Evolutionary conservation across 2,329 filamentous ascomycete species (phyloP).

Genomic region (Cladosporium halotolerans): DNA sequence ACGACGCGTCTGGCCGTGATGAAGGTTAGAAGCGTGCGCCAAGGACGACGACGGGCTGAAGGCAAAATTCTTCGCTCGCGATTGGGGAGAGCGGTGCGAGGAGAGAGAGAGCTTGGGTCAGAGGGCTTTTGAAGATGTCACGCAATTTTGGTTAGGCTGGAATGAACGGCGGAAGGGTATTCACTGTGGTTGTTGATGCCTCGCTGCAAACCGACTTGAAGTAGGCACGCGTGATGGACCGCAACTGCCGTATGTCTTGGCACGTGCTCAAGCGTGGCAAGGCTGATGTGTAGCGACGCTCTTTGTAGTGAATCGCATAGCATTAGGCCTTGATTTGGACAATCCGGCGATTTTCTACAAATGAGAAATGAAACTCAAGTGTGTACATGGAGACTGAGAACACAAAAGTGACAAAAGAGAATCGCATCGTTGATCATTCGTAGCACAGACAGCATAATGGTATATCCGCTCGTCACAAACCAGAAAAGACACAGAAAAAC

Average conservation of each 20-base stretch:
- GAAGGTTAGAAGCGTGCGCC: no score
- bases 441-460: conserved; percentile 11
- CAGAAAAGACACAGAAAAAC: not conserved
- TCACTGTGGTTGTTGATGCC: no score
- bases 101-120: not conserved
- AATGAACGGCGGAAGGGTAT: no score
- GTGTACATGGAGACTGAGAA: not conserved
- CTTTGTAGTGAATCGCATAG: no score
- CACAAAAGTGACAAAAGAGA: not conserved
- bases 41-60: no score
- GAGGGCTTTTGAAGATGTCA: not conserved
- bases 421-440: conserved; percentile 12
- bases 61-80: not conserved
- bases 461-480: conserved; percentile 12
- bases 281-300: no score
- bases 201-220: no score
- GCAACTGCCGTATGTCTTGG: conserved; percentile 1
- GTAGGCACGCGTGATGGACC: not conserved
- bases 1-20: no score
- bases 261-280: not conserved
- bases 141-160: not conserved
- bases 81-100: not conserved
- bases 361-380: no score
- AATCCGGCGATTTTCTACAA: no score
- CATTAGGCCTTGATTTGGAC: no score